Evolutionary conservation across 192 early-diverging fungal genomes (phyloP).

Genomic region (Coemansia sp.): DNA sequence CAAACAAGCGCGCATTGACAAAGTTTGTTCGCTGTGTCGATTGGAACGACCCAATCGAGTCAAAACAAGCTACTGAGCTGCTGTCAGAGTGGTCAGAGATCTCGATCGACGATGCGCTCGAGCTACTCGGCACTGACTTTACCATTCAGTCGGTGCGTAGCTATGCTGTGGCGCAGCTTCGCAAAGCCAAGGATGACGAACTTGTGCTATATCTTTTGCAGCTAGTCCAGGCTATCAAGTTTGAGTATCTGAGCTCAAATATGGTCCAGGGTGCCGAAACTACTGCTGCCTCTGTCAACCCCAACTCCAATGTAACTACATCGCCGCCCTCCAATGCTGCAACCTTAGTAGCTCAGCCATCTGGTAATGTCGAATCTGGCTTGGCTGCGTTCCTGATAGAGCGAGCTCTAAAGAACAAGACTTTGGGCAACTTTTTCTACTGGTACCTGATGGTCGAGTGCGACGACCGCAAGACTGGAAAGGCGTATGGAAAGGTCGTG

Average conservation of each 20-base stretch:
- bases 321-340: neutral
- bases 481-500: slow-evolving; percentile 83
- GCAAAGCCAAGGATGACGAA: slow-evolving; percentile 94
- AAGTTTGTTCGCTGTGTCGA: slow-evolving; percentile 97
- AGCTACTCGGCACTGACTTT: slow-evolving; percentile 87
- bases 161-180: slow-evolving; percentile 86
- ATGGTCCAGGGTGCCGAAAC: slow-evolving; percentile 31
- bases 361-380: slow-evolving; percentile 50
- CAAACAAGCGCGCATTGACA: slow-evolving; percentile 92
- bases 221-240: slow-evolving; percentile 96
- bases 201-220: slow-evolving; percentile 91
- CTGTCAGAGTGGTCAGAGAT: slow-evolving; percentile 87
- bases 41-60: slow-evolving; percentile 90
- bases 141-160: slow-evolving; percentile 75
- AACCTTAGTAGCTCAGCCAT: too few species aligned
- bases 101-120: slow-evolving; percentile 93
- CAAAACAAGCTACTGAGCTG: slow-evolving; percentile 87
- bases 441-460: slow-evolving; percentile 99
- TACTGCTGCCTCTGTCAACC: neutral
- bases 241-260: slow-evolving; percentile 69
- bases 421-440: slow-evolving; percentile 91
- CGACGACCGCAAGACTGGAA: slow-evolving; percentile 78
- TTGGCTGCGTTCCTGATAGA: slow-evolving; percentile 89
- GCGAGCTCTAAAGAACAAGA: slow-evolving; percentile 75
- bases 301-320: neutral